These are phyloP conservation scores for Melanogaster broomeanus DNA, from an alignment of 768 basidiomycete species.

Conservation along the genomic window DNA sequence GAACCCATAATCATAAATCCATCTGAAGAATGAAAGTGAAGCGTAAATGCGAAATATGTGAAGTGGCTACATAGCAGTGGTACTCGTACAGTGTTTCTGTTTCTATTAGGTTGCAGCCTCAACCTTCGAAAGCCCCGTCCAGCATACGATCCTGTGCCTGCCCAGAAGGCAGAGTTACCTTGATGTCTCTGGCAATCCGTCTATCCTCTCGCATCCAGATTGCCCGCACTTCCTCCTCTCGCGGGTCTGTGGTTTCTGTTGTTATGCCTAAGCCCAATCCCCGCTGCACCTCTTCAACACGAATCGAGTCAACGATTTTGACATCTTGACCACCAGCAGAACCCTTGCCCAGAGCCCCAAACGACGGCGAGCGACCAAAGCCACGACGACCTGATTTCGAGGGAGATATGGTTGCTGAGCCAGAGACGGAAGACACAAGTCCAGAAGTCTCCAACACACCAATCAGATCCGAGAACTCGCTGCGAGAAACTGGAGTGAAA, in stretches of 20 bases:
- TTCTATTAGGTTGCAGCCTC: slow-evolving; percentile 1
- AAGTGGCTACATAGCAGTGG: slow-evolving; percentile 9
- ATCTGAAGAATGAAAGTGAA: slow-evolving; percentile 5
- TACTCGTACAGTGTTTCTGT: slow-evolving; percentile 2
- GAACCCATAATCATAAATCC: slow-evolving; percentile 28
- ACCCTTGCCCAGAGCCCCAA: slow-evolving; percentile 37
- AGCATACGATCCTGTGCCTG: slow-evolving; percentile 23
- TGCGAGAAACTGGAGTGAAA: slow-evolving; percentile 68
- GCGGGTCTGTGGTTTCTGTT: slow-evolving; percentile 32
- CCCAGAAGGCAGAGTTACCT: slow-evolving; percentile 13
- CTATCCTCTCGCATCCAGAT: slow-evolving; percentile 45
- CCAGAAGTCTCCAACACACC: slow-evolving; percentile 76
- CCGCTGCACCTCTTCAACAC: slow-evolving; percentile 68
- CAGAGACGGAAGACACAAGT: slow-evolving; percentile 45
- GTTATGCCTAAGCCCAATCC: slow-evolving; percentile 50
- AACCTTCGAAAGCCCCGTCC: slow-evolving; percentile 37
- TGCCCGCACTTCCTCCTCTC: slow-evolving; percentile 44
- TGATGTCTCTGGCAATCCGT: slow-evolving; percentile 39
- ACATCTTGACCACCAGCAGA: slow-evolving; percentile 43
- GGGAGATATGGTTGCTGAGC: slow-evolving; percentile 36
- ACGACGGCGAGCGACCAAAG: slow-evolving; percentile 61
- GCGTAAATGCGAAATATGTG: slow-evolving; percentile 5
- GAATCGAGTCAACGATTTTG: slow-evolving; percentile 59
- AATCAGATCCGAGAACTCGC: slow-evolving; percentile 74
- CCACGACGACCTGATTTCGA: slow-evolving; percentile 51